Evolutionary conservation across 345 rosid species (phyloP), one percentile per base, ranked within the genome.

Genomic region (Brassica cretica): DNA sequence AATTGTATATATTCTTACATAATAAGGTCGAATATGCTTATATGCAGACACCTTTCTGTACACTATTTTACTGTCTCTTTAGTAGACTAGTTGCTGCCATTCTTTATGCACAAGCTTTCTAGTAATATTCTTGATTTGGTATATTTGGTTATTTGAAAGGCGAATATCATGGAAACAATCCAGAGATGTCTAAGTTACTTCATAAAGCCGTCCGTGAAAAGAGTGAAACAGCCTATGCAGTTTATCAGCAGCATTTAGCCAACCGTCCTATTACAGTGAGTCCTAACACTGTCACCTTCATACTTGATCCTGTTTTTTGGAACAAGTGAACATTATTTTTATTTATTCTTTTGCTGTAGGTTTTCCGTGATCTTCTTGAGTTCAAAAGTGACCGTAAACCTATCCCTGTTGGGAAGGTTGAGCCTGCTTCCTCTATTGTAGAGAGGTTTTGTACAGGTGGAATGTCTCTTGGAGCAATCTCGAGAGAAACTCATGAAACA

Each of bases 401-500:
- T 61, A 87, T 95, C 77, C 92, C 93, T 30, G 91, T 95, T 64
- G 93, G 99, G 65, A 90, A 83, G 88, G 99, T 95, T 84, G 99
- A 95, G 82, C 92, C 98, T 62, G 96, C 98, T 49, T 65, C 84
- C 49, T 84, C 89, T 41, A 95, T 95, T 77, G 99, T 93, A 64
- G 82, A 90, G 76, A 86, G 98, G 72, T 95, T 95, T 84, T 95
- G 99, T 84, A 95, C 99, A 39, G 99, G 99, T 63, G 99, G 98
- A 67, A 95, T 95, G 99, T 93, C 99, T 14, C 98, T 95, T 32
- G 99, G 99, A 78, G 99, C 99, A 75, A 95, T 95, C 82, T 95
- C 99, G 70, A 90, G 99, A 85, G 99, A 95, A 87, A 95, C 99
- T 79, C 99, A 95, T 75, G 99, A 95, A 84, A 96, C 98, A 73